Conservation (phyloP, 2,329 filamentous ascomycete genomes). For the Pseudogymnoascus verrucosus region DNA sequence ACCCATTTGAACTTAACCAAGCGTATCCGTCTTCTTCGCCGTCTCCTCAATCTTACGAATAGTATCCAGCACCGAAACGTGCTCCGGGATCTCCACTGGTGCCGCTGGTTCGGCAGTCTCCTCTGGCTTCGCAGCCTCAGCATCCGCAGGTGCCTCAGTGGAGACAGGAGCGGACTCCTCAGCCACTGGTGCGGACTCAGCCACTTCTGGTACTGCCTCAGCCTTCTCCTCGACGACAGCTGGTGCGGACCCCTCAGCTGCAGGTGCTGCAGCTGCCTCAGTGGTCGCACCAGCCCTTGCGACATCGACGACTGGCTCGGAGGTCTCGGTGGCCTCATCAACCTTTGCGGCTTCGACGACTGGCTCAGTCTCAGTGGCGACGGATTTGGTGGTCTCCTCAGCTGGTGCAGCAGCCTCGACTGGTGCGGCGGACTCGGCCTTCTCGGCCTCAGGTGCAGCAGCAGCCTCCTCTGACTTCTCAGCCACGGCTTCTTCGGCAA, state of each 20-base stretch:
- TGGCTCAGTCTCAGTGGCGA: neutral
- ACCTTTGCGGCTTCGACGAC: neutral
- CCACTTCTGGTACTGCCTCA: neutral
- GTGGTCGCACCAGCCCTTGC: neutral
- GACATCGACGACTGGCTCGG: neutral
- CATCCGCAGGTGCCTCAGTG: neutral
- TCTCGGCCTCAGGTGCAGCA: neutral
- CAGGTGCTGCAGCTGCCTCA: neutral
- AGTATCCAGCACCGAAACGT: neutral
- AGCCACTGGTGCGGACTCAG: neutral
- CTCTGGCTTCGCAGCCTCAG: neutral
- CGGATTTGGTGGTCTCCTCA: neutral
- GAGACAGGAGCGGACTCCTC: neutral
- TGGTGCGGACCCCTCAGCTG: neutral
- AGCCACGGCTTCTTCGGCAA: neutral
- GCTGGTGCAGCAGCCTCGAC: neutral
- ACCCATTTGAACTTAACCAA: neutral
- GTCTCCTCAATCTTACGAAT: slow-evolving; percentile 6
- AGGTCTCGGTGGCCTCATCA: neutral
- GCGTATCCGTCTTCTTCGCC: neutral
- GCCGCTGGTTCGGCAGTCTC: neutral
- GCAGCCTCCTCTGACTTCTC: neutral
- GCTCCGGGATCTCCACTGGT: neutral
- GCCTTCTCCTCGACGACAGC: neutral
- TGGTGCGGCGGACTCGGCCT: neutral